Evolutionary conservation across 2,329 filamentous ascomycete genomes (phyloP).

Genomic region (Fusarium anguioides): DNA sequence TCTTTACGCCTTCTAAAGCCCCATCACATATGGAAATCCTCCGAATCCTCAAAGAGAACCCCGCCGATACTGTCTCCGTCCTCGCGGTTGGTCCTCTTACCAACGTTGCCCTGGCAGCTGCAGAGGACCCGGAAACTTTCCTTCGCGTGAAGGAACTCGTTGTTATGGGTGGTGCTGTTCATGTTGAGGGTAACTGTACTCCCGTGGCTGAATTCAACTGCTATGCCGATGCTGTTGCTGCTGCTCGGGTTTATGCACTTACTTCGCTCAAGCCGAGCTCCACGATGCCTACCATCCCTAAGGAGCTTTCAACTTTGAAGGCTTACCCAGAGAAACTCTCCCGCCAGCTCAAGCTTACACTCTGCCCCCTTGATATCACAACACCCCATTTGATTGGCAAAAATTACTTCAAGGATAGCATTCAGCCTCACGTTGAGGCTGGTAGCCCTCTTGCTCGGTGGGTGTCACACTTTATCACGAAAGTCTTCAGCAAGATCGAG

Average conservation of each 20-base stretch:
- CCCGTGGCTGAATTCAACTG: conserved; percentile 96
- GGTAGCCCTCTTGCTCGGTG: conserved; percentile 80
- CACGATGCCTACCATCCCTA: conserved; percentile 80
- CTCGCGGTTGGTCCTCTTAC: conserved; percentile 91
- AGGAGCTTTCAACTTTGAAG: conserved; percentile 61
- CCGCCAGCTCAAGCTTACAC: conserved; percentile 71
- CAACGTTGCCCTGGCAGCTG: conserved; percentile 90
- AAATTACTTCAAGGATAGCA: conserved; percentile 66
- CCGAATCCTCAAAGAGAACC: conserved; percentile 83
- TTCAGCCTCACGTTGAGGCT: conserved; percentile 65
- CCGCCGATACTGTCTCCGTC: conserved; percentile 86
- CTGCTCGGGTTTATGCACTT: conserved; percentile 80
- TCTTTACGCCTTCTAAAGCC: conserved; percentile 80
- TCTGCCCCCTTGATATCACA: conserved; percentile 84
- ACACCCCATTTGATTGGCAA: conserved; percentile 73
- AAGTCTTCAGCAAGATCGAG: conserved; percentile 76
- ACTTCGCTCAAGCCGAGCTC: conserved; percentile 78
- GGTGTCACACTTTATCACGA: conserved; percentile 77
- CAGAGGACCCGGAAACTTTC: conserved; percentile 89
- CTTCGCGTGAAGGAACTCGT: conserved; percentile 89
- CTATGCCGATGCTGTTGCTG: conserved; percentile 85
- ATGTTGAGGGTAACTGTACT: conserved; percentile 82
- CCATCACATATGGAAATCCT: conserved; percentile 89
- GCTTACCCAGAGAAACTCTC: conserved; percentile 74
- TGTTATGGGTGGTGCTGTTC: conserved; percentile 92